These are phyloP conservation scores for Tricholoma bakamatsutake DNA, from an alignment of 768 basidiomycete species.

Conservation along the genomic window DNA sequence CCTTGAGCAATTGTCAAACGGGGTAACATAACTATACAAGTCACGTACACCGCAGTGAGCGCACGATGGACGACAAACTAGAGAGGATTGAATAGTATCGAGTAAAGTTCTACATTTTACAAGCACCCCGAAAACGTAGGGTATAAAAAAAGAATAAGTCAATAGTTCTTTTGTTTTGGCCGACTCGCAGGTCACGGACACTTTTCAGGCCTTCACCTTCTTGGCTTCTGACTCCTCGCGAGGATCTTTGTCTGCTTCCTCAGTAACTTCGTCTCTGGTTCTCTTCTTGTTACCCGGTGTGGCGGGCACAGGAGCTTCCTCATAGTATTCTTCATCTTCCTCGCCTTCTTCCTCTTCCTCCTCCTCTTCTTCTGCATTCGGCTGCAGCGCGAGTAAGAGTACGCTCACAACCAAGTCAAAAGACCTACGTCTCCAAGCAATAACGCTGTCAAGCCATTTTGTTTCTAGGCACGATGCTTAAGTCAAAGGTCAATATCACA, in stretches of 20 bases:
- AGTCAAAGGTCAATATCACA: neutral
- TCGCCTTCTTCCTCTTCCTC: slow-evolving; percentile 31
- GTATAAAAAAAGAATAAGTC: slow-evolving; percentile 20
- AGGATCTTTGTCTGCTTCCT: slow-evolving; percentile 21
- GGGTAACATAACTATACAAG: neutral
- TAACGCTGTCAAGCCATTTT: slow-evolving; percentile 13
- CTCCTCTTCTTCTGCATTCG: slow-evolving; percentile 23
- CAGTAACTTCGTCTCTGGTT: slow-evolving; percentile 25
- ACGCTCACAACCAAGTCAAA: neutral
- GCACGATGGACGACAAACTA: neutral
- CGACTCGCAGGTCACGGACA: neutral
- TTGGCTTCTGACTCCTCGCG: slow-evolving; percentile 28
- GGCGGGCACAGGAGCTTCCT: slow-evolving; percentile 11
- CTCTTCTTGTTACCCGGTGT: slow-evolving; percentile 29
- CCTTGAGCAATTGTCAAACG: slow-evolving; percentile 35
- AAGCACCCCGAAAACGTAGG: neutral
- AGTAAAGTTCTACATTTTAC: neutral
- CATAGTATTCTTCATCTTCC: slow-evolving; percentile 11
- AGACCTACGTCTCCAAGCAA: slow-evolving; percentile 15
- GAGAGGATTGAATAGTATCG: neutral
- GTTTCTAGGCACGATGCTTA: neutral
- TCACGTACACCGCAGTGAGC: no score
- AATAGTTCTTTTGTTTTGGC: slow-evolving; percentile 10
- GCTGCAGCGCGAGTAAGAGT: slow-evolving; percentile 12
- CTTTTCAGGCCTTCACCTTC: slow-evolving; percentile 34